These are phyloP conservation scores for Adenanthera pavonina DNA, from an alignment of 306 rosid genomes.

Conservation along the genomic window DNA sequence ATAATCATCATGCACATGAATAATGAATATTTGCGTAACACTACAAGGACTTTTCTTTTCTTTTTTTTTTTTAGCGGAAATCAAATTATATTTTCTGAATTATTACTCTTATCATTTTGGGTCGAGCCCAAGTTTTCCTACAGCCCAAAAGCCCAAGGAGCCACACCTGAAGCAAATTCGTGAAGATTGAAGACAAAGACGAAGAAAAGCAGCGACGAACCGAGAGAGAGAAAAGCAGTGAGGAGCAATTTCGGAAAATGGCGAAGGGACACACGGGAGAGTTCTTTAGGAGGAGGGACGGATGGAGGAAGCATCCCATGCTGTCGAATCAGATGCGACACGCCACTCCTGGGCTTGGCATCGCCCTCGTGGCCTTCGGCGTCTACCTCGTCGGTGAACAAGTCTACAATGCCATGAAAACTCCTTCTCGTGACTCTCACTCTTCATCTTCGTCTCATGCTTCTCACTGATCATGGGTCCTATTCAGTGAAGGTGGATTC, in stretches of 20 bases:
- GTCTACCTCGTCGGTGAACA: constrained; percentile 87
- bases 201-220: too few species aligned
- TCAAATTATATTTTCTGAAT: too few species aligned
- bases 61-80: too few species aligned
- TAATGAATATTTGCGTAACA: too few species aligned
- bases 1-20: too few species aligned
- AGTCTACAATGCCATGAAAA: constrained; percentile 56
- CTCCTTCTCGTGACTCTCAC: constrained; percentile 48
- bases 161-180: too few species aligned
- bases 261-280: constrained; percentile 69
- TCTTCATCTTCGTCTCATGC: constrained; percentile 41
- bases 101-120: too few species aligned
- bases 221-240: constrained; percentile 1
- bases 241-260: constrained; percentile 41
- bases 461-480: constrained; percentile 39
- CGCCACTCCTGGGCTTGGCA: constrained; percentile 92
- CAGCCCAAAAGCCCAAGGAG: too few species aligned
- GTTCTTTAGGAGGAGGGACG: constrained; percentile 90
- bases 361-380: constrained; percentile 92
- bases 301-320: constrained; percentile 96
- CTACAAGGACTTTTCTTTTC: too few species aligned
- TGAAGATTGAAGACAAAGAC: not conserved
- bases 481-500: not conserved
- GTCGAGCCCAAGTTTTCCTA: too few species aligned
- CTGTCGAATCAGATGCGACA: constrained; percentile 78